A percentile compares a stretch with the other conserved stretches of the same genome.
These are phyloP conservation scores for Jatropha multifida DNA, from an alignment of 441 rosid species.

Conservation along the genomic window DNA sequence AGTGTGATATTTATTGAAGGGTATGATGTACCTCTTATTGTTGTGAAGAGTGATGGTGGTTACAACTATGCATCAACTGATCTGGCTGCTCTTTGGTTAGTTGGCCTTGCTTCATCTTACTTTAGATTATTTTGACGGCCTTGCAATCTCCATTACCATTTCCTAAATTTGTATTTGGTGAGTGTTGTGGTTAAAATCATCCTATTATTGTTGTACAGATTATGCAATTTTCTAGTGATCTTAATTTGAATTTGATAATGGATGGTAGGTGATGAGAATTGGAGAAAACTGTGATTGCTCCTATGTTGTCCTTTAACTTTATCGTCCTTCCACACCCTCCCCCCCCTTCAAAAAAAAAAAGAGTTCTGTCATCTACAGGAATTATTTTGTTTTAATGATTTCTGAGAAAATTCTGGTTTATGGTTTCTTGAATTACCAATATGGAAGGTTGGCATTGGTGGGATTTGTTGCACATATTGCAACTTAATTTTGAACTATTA, in stretches of 20 bases:
- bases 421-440: neutral
- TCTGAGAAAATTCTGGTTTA: neutral
- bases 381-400: neutral
- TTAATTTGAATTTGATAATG: neutral
- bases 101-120: neutral
- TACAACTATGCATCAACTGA: conserved; percentile 94
- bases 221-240: neutral
- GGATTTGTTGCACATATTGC: neutral
- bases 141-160: neutral
- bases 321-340: too few species aligned
- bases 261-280: neutral
- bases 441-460: neutral
- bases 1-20: conserved; percentile 84
- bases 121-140: neutral
- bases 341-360: too few species aligned
- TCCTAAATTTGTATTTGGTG: neutral
- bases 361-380: too few species aligned
- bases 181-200: neutral
- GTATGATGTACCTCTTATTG: conserved; percentile 69
- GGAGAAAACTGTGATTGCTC: neutral
- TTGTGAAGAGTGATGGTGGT: conserved; percentile 94
- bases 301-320: neutral
- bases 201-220: neutral
- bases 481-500: neutral
- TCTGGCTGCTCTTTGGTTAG: conserved; percentile 87